phyloP scores from a whole-genome alignment of 306 rosid species.

The Arachis stenosperma region DNA sequence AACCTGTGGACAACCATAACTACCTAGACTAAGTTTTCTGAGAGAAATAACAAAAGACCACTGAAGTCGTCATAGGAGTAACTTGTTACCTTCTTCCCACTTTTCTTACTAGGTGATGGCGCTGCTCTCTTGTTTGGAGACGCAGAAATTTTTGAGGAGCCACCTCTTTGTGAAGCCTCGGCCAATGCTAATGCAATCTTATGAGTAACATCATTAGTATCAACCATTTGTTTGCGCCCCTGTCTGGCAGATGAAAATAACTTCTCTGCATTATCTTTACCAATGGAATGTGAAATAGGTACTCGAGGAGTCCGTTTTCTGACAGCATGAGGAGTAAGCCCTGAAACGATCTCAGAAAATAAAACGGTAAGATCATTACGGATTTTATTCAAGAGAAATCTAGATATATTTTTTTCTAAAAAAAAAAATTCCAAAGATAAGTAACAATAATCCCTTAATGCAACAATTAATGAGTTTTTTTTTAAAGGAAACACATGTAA shows the following conservation, averaged over 20 bases:
- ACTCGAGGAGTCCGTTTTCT: slow-evolving; percentile 94
- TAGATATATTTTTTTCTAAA: no score
- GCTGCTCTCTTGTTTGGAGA: slow-evolving; percentile 56
- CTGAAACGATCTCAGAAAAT: slow-evolving; percentile 50
- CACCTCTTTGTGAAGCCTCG: slow-evolving; percentile 81
- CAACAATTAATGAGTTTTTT: slow-evolving; percentile 17
- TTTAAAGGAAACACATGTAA: slow-evolving; percentile 23
- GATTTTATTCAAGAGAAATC: no score
- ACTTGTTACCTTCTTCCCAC: slow-evolving; percentile 64
- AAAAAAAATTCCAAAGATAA: no score
- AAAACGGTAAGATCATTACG: slow-evolving; percentile 3
- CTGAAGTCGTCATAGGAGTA: slow-evolving; percentile 8
- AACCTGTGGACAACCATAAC: slow-evolving; percentile 54
- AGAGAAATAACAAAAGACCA: slow-evolving; percentile 34
- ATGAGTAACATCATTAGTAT: slow-evolving; percentile 67
- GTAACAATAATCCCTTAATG: slow-evolving; percentile 7
- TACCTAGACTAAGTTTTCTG: slow-evolving; percentile 18
- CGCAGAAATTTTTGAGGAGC: slow-evolving; percentile 65
- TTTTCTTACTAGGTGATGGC: slow-evolving; percentile 55
- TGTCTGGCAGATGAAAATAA: slow-evolving; percentile 62
- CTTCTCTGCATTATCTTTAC: slow-evolving; percentile 66
- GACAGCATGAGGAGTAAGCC: slow-evolving; percentile 86
- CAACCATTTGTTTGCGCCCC: slow-evolving; percentile 54
- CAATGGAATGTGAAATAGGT: slow-evolving; percentile 67
- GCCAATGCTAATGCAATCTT: slow-evolving; percentile 81